Evolutionary conservation across 495 filamentous ascomycete genomes (phyloP).

Genomic region (Massariosphaeria phaeospora): DNA sequence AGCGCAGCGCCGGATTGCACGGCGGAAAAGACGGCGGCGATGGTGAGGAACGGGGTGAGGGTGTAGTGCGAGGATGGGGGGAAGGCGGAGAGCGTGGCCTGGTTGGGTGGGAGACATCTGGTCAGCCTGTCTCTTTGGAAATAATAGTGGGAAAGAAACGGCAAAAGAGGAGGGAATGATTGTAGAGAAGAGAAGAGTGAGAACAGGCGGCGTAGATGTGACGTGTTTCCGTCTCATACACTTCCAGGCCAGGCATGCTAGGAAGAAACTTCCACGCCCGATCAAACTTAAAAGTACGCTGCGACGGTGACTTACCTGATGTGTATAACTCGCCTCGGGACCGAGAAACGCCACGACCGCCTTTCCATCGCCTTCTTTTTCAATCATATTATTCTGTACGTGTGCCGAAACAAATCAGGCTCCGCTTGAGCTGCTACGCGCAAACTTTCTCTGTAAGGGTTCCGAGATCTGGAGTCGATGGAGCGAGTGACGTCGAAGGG

Average conservation of each 20-base stretch:
- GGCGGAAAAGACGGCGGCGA: slow-evolving; percentile 68
- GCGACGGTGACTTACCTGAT: slow-evolving; percentile 60
- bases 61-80: slow-evolving; percentile 12
- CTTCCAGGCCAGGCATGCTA: no score
- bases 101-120: neutral
- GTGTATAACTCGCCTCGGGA: slow-evolving; percentile 77
- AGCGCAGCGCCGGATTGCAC: slow-evolving; percentile 60
- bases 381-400: slow-evolving; percentile 3
- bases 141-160: neutral
- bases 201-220: no score
- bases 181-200: neutral
- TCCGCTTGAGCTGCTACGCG: no score
- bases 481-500: no score
- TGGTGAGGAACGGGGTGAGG: slow-evolving; percentile 34
- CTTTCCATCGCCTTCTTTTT: slow-evolving; percentile 8
- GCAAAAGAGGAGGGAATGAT: neutral
- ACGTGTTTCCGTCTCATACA: no score
- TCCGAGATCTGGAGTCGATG: no score
- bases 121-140: neutral
- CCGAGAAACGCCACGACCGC: slow-evolving; percentile 73
- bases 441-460: no score
- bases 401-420: no score
- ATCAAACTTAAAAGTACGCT: neutral
- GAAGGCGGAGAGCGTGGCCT: slow-evolving; percentile 39
- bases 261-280: neutral